Evolutionary conservation across 2,329 filamentous ascomycete genomes (phyloP).

Genomic region (Calonectria montana): DNA sequence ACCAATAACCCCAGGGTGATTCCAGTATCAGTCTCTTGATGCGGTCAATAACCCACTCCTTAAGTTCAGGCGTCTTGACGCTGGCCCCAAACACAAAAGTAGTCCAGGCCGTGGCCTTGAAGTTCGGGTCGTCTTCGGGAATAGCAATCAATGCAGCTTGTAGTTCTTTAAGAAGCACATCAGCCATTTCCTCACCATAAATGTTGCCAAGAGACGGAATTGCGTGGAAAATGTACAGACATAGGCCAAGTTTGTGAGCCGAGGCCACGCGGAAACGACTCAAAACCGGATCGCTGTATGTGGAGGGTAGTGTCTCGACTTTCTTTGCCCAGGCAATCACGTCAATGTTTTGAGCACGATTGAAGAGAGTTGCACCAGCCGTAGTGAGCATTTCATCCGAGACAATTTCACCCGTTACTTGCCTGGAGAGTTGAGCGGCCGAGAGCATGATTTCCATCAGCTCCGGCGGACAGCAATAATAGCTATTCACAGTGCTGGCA

Average conservation of each 20-base stretch:
- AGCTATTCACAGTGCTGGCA: slow-evolving; percentile 56
- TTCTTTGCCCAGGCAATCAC: slow-evolving; percentile 54
- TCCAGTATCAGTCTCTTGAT: slow-evolving; percentile 53
- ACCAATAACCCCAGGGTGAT: slow-evolving; percentile 62
- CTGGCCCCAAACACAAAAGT: slow-evolving; percentile 68
- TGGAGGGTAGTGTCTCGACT: slow-evolving; percentile 48
- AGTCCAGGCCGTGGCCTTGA: slow-evolving; percentile 69
- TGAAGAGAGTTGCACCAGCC: slow-evolving; percentile 48
- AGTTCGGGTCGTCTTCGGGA: slow-evolving; percentile 60
- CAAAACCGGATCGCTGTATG: slow-evolving; percentile 48
- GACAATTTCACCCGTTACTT: slow-evolving; percentile 38
- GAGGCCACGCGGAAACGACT: slow-evolving; percentile 55
- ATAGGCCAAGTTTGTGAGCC: slow-evolving; percentile 56
- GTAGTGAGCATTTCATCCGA: slow-evolving; percentile 45
- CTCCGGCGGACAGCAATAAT: slow-evolving; percentile 58
- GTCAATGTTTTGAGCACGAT: slow-evolving; percentile 53
- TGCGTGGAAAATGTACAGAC: slow-evolving; percentile 59
- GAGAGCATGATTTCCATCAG: slow-evolving; percentile 57
- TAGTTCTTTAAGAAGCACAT: slow-evolving; percentile 56
- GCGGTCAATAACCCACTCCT: slow-evolving; percentile 62
- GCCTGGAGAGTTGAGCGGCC: slow-evolving; percentile 54
- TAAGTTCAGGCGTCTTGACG: slow-evolving; percentile 53
- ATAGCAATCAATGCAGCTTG: slow-evolving; percentile 60
- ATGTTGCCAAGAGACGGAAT: slow-evolving; percentile 42
- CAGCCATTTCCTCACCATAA: slow-evolving; percentile 43